Conservation (phyloP, 345 rosid species). For the Citropsis articulata region DNA sequence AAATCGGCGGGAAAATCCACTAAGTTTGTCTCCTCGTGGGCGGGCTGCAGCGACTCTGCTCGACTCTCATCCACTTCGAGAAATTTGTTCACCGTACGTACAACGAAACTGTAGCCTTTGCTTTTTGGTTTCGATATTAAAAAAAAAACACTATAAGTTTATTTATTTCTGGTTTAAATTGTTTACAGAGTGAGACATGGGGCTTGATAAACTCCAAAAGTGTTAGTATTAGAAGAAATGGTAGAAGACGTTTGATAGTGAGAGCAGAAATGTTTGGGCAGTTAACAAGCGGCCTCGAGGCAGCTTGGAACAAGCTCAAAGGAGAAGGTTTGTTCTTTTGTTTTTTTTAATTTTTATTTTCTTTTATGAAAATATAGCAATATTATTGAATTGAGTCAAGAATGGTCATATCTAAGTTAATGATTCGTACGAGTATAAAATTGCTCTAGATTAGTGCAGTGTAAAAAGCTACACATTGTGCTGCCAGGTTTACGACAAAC, state of each 20-base stretch:
- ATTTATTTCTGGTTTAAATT: neutral
- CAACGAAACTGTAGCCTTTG: neutral
- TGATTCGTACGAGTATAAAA: neutral
- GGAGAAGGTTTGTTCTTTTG: constrained; percentile 66
- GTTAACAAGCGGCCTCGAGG: constrained; percentile 84
- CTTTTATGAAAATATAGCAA: neutral
- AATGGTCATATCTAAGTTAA: neutral
- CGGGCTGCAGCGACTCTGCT: constrained; percentile 35
- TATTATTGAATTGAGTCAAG: neutral
- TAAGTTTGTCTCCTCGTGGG: constrained; percentile 37
- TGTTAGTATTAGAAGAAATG: constrained; percentile 37
- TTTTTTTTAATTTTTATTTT: neutral
- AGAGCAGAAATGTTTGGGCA: constrained; percentile 97
- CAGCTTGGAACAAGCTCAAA: constrained; percentile 98
- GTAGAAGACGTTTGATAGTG: constrained; percentile 47
- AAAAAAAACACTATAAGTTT: neutral
- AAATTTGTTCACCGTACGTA: constrained; percentile 59
- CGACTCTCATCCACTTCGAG: constrained; percentile 53
- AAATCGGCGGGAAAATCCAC: constrained; percentile 24
- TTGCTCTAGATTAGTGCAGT: neutral
- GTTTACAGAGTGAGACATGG: constrained; percentile 60
- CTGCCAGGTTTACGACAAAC: too few species aligned
- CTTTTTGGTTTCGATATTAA: neutral
- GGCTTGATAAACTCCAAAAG: constrained; percentile 56
- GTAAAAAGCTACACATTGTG: neutral